phyloP scores from a whole-genome alignment of 2,329 filamentous ascomycete species.

The Trichoderma sp. region DNA sequence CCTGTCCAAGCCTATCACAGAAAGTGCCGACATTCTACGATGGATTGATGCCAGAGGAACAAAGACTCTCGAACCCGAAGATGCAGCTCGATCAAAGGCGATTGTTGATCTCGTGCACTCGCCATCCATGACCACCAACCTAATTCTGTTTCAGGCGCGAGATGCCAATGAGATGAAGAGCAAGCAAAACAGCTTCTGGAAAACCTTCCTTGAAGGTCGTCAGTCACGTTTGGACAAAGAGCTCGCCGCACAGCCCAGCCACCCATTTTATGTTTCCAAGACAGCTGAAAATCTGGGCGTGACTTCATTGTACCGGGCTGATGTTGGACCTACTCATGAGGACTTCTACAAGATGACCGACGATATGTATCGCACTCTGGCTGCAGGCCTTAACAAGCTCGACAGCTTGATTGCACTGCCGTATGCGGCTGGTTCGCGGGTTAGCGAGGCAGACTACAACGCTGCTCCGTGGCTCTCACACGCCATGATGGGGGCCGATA shows the following conservation, averaged over 20 bases:
- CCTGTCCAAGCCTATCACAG: constrained; percentile 28
- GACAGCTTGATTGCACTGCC: constrained; percentile 30
- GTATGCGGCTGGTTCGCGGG: constrained; percentile 30
- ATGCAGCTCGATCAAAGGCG: constrained; percentile 20
- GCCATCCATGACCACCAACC: constrained; percentile 28
- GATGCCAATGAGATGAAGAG: constrained; percentile 26
- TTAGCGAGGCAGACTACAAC: constrained; percentile 33
- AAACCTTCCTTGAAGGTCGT: constrained; percentile 25
- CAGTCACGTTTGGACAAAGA: constrained; percentile 31
- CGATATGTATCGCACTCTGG: constrained; percentile 26
- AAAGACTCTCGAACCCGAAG: not conserved
- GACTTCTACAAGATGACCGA: constrained; percentile 28
- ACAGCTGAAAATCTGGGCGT: constrained; percentile 28
- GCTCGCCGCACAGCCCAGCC: constrained; percentile 23
- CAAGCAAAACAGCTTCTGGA: constrained; percentile 2
- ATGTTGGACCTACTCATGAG: constrained; percentile 5
- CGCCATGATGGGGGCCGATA: constrained; percentile 28
- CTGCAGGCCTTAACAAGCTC: constrained; percentile 29
- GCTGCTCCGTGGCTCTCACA: constrained; percentile 32
- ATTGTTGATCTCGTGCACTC: constrained; percentile 32
- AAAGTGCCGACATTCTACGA: constrained; percentile 32
- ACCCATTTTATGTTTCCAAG: constrained; percentile 33
- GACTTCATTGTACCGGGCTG: constrained; percentile 19
- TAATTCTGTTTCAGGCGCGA: constrained; percentile 31
- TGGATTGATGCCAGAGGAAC: constrained; percentile 28